A percentile compares a stretch with the other conserved stretches of the same genome.
phyloP scores from a whole-genome alignment of 208 protist genomes.

The Strigomonas culicis region DNA sequence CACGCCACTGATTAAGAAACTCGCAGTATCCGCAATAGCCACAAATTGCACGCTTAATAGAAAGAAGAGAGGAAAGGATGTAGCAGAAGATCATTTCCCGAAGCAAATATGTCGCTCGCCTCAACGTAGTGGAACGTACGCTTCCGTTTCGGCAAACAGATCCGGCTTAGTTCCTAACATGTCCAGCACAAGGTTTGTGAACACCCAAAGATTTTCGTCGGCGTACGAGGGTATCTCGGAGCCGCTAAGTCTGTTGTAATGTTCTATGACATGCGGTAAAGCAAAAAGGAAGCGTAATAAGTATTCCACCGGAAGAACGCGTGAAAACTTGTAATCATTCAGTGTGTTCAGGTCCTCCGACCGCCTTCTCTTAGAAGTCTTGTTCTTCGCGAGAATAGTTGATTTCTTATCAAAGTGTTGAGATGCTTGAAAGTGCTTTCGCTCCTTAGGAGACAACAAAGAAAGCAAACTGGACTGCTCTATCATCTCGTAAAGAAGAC shows the following conservation, averaged over 20 bases:
- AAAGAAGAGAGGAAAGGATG: too few relatives aligned
- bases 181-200: slow-evolving; percentile 51
- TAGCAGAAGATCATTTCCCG: too few relatives aligned
- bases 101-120: neutral
- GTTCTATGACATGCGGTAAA: slow-evolving; percentile 64
- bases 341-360: neutral
- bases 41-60: too few relatives aligned
- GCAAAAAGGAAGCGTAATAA: slow-evolving; percentile 72
- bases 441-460: slow-evolving; percentile 58
- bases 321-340: neutral
- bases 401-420: neutral
- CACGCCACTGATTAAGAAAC: too few relatives aligned
- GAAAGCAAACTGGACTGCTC: slow-evolving; percentile 69
- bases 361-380: neutral
- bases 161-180: slow-evolving; percentile 32
- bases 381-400: neutral
- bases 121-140: slow-evolving; percentile 58
- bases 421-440: slow-evolving; percentile 12
- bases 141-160: slow-evolving; percentile 26
- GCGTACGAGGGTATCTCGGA: slow-evolving; percentile 47
- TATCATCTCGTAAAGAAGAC: slow-evolving; percentile 59
- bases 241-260: slow-evolving; percentile 82
- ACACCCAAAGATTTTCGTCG: slow-evolving; percentile 56
- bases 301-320: slow-evolving; percentile 73
- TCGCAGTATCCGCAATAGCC: too few relatives aligned